Conservation (phyloP, 2,329 filamentous ascomycete species). For the Trichoderma sp. region DNA sequence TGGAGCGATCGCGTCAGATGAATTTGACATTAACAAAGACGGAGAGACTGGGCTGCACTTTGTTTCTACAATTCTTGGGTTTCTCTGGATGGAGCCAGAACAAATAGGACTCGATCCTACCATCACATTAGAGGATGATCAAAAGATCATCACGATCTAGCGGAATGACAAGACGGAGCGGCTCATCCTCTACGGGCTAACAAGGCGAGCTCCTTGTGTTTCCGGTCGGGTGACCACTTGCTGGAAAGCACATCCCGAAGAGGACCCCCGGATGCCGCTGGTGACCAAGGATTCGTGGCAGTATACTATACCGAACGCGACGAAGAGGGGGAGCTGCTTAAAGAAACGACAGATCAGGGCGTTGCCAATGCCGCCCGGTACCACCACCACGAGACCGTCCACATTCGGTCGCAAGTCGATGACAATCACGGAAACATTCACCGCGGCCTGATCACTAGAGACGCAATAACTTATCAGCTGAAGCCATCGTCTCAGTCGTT, state of each 20-base stretch:
- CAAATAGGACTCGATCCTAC: neutral
- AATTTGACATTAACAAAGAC: slow-evolving; percentile 28
- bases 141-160: neutral
- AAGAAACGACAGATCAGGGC: slow-evolving; percentile 34
- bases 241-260: slow-evolving; percentile 42
- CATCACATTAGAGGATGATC: neutral
- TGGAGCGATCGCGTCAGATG: neutral
- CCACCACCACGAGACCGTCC: slow-evolving; percentile 42
- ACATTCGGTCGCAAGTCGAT: slow-evolving; percentile 23
- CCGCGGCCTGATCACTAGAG: neutral
- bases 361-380: slow-evolving; percentile 42
- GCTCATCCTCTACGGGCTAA: neutral
- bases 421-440: neutral
- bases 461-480: neutral
- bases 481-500: neutral
- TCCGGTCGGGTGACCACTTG: slow-evolving; percentile 42
- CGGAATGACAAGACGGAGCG: neutral
- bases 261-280: slow-evolving; percentile 29
- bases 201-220: slow-evolving; percentile 29
- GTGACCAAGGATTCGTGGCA: slow-evolving; percentile 48
- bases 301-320: slow-evolving; percentile 38
- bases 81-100: neutral
- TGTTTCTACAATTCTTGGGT: neutral
- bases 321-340: slow-evolving; percentile 33
- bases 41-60: neutral